Percentiles rank a stretch among this genome's conserved stretches.
Evolutionary conservation across 345 rosid species (phyloP).

Genomic region (Corchorus capsularis): DNA sequence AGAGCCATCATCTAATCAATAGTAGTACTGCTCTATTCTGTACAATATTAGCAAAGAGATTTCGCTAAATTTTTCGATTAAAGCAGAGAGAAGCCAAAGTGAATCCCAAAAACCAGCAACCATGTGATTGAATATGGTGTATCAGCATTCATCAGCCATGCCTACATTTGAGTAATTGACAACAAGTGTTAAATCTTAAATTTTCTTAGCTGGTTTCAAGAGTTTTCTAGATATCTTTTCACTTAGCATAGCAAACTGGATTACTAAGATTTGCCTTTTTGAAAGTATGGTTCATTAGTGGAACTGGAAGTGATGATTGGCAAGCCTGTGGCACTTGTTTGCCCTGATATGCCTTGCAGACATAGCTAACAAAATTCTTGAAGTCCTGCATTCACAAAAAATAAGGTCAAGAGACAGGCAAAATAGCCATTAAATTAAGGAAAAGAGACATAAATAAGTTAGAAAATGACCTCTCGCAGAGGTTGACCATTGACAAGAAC

Average conservation of each 20-base stretch:
- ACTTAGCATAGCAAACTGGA: conserved; percentile 26
- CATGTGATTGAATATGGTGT: conserved; percentile 3
- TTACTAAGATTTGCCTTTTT: conserved; percentile 14
- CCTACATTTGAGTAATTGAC: background rate
- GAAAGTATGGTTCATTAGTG: background rate
- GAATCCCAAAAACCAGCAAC: conserved; percentile 19
- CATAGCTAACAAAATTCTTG: conserved; percentile 44
- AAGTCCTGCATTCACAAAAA: conserved; percentile 44
- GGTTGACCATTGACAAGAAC: conserved; percentile 62
- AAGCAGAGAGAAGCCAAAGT: background rate
- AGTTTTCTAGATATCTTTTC: background rate
- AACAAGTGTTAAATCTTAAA: background rate
- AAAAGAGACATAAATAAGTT: background rate
- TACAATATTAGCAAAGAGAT: background rate
- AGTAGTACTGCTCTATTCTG: background rate
- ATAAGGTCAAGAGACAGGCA: background rate
- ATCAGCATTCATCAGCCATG: conserved; percentile 5
- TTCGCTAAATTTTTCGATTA: background rate
- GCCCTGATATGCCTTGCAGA: conserved; percentile 65
- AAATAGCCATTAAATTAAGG: background rate
- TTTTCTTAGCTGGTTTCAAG: background rate
- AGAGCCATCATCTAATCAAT: background rate
- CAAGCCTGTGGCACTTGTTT: conserved; percentile 52
- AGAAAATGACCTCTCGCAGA: conserved; percentile 46
- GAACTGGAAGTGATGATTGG: conserved; percentile 18